Conservation (phyloP, 139 green algal species). For the Chlorella sp. region DNA sequence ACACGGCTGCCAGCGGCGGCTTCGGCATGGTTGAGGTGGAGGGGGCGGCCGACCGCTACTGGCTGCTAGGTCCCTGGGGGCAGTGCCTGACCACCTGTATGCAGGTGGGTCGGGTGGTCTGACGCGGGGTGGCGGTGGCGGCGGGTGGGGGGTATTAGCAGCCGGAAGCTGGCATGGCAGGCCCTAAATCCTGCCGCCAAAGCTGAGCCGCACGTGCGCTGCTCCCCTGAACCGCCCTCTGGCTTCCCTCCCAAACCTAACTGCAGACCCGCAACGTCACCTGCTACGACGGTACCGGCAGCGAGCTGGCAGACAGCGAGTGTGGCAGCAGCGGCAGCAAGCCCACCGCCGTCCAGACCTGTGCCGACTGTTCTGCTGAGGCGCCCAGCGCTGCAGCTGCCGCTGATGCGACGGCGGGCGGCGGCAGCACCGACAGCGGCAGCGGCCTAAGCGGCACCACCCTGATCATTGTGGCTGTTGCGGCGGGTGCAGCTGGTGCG, state of each 20-base stretch:
- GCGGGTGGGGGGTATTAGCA: too few relatives aligned
- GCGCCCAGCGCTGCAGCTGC: not conserved
- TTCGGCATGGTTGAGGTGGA: not conserved
- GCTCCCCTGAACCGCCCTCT: too few relatives aligned
- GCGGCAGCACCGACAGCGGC: not conserved
- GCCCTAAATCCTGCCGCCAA: too few relatives aligned
- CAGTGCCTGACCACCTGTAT: not conserved
- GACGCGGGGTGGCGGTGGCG: too few relatives aligned
- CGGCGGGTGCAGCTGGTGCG: not conserved
- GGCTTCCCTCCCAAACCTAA: not conserved
- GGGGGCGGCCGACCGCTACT: not conserved
- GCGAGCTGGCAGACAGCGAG: not conserved
- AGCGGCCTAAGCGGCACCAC: not conserved
- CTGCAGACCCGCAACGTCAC: slow-evolving; percentile 6
- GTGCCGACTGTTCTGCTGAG: not conserved
- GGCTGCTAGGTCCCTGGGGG: slow-evolving; percentile 17
- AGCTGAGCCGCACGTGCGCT: too few relatives aligned
- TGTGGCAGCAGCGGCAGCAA: not conserved
- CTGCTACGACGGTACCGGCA: not conserved
- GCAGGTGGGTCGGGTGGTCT: not conserved
- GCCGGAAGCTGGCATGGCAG: too few relatives aligned
- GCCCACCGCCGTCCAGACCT: not conserved
- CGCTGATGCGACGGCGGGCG: not conserved
- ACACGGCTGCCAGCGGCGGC: not conserved
- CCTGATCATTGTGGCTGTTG: not conserved